Conservation (phyloP, 331 rosid species). For the Phaseolus coccineus region DNA sequence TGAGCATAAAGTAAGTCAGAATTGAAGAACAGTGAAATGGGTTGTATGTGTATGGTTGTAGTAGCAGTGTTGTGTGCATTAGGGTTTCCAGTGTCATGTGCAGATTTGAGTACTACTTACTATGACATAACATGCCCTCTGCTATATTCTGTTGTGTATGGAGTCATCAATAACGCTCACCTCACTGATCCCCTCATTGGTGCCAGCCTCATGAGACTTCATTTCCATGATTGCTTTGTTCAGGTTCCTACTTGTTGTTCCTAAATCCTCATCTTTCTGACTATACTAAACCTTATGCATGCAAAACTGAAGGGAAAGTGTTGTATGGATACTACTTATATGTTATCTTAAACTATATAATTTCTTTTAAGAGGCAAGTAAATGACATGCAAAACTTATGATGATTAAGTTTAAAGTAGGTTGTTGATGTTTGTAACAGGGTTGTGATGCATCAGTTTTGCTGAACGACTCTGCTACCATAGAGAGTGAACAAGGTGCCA, state of each 20-base stretch:
- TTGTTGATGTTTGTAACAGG: slow-evolving; percentile 41
- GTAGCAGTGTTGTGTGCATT: slow-evolving; percentile 12
- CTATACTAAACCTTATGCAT: background rate
- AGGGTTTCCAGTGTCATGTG: background rate
- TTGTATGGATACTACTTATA: no score
- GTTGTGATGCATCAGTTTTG: slow-evolving; percentile 69
- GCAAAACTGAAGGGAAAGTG: no score
- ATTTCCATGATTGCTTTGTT: slow-evolving; percentile 66
- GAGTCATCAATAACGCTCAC: slow-evolving; percentile 37
- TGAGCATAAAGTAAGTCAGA: background rate
- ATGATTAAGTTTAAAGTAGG: no score
- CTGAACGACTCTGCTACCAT: slow-evolving; percentile 55
- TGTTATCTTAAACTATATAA: no score
- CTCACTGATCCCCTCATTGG: slow-evolving; percentile 50
- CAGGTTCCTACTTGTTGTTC: slow-evolving; percentile 35
- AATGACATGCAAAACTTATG: no score
- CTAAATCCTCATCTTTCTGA: background rate
- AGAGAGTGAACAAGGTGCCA: slow-evolving; percentile 54
- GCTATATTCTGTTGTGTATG: background rate
- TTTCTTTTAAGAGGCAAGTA: no score
- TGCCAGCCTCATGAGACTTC: slow-evolving; percentile 63
- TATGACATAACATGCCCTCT: slow-evolving; percentile 48
- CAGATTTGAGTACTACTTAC: slow-evolving; percentile 43
- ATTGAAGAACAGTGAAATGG: background rate
- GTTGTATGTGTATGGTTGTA: background rate